Evolutionary conservation across 768 basidiomycete species (phyloP).

Genomic region (Serendipita sp.): DNA sequence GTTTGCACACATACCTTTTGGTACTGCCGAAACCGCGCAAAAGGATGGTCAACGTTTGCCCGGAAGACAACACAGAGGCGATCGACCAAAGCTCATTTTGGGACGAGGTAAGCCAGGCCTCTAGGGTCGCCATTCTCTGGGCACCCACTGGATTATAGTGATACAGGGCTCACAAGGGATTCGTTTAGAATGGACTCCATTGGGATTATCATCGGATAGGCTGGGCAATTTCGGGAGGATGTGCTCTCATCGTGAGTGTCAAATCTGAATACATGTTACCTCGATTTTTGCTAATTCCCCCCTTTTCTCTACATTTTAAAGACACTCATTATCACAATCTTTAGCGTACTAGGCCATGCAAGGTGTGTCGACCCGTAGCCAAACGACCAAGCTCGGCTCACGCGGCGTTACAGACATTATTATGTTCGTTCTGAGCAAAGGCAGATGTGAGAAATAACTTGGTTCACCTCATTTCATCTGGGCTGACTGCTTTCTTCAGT

Average conservation of each 20-base stretch:
- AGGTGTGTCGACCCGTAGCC: neutral
- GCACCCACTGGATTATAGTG: neutral
- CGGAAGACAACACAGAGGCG: conserved; percentile 23
- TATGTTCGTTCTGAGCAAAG: conserved; percentile 56
- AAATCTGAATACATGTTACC: conserved; percentile 4
- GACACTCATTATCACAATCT: conserved; percentile 14
- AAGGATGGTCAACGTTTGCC: neutral
- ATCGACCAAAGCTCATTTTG: conserved; percentile 52
- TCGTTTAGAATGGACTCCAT: conserved; percentile 5
- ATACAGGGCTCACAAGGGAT: neutral
- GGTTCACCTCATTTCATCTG: conserved; percentile 21
- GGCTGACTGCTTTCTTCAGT: conserved; percentile 4
- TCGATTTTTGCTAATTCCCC: neutral
- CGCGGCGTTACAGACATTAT: conserved; percentile 33
- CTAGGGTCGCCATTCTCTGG: no score
- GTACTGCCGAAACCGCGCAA: no score
- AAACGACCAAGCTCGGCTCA: conserved; percentile 2
- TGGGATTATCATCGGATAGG: conserved; percentile 39
- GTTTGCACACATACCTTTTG: no score
- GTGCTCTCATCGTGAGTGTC: conserved; percentile 35
- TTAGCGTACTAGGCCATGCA: conserved; percentile 11
- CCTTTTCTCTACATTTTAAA: conserved; percentile 16
- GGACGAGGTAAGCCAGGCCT: conserved; percentile 17
- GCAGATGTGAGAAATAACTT: conserved; percentile 38
- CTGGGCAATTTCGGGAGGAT: conserved; percentile 55